Evolutionary conservation across 805 yeast species (phyloP).

Genomic region (Ogataea wickerhamii): DNA sequence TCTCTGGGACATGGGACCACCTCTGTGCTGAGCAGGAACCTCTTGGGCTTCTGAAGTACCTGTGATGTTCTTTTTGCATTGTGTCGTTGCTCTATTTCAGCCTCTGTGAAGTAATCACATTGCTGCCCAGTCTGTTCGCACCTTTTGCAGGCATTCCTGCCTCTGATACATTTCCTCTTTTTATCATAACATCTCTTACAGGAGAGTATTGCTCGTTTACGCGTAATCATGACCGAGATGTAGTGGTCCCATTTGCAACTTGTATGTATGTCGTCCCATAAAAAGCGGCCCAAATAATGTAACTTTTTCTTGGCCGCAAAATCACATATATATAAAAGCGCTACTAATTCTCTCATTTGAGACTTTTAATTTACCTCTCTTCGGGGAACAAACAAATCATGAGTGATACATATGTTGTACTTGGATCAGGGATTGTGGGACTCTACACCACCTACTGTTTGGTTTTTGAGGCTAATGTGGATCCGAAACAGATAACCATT

Average conservation of each 20-base stretch:
- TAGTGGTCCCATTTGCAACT: no score
- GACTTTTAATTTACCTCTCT: background rate
- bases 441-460: slow-evolving; percentile 55
- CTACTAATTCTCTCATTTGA: no score
- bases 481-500: slow-evolving; percentile 44
- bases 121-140: slow-evolving; percentile 11
- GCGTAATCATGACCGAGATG: slow-evolving; percentile 12
- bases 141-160: slow-evolving; percentile 13
- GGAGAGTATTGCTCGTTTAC: slow-evolving; percentile 18
- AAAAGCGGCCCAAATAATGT: no score
- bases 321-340: no score
- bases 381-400: background rate
- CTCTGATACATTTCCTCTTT: slow-evolving; percentile 22
- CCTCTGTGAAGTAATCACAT: slow-evolving; percentile 20
- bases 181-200: slow-evolving; percentile 19
- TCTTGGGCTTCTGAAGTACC: background rate
- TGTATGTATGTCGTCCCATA: no score
- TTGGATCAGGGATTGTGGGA: slow-evolving; percentile 63
- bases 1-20: slow-evolving; percentile 13
- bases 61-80: slow-evolving; percentile 3
- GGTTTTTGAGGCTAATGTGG: slow-evolving; percentile 34
- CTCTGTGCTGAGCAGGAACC: slow-evolving; percentile 11
- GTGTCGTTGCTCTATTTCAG: slow-evolving; percentile 9
- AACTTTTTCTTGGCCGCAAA: no score
- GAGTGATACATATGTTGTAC: slow-evolving; percentile 16